These are phyloP conservation scores for Boletus coccyginus DNA, from an alignment of 768 basidiomycete genomes.

Conservation along the genomic window DNA sequence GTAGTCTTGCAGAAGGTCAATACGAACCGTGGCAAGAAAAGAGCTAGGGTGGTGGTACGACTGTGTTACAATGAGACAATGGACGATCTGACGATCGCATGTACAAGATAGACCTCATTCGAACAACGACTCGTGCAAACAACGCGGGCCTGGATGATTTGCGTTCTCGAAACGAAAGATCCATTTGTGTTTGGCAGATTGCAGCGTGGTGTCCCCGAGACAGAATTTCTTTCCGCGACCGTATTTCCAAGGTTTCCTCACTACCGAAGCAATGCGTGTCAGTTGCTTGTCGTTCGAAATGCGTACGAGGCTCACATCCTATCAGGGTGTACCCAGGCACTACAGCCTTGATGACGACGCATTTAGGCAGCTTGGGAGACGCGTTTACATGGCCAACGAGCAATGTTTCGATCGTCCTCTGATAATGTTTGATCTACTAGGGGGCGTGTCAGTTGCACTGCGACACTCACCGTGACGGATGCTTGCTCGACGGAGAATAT, in stretches of 20 bases:
- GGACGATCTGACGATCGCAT: slow-evolving; percentile 1
- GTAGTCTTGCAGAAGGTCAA: slow-evolving; percentile 50
- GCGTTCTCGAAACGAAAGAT: slow-evolving; percentile 19
- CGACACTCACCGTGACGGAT: slow-evolving; percentile 20
- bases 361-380: slow-evolving; percentile 11
- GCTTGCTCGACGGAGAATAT: slow-evolving; percentile 9
- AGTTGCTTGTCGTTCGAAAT: neutral
- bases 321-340: slow-evolving; percentile 17
- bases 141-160: neutral
- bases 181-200: slow-evolving; percentile 28
- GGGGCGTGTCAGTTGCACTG: neutral
- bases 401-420: slow-evolving; percentile 27
- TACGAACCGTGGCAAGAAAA: slow-evolving; percentile 72
- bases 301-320: slow-evolving; percentile 12
- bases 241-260: slow-evolving; percentile 27
- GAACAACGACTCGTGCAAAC: neutral
- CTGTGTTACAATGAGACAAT: neutral
- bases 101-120: neutral
- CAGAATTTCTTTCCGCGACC: slow-evolving; percentile 27
- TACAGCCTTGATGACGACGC: slow-evolving; percentile 11
- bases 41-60: slow-evolving; percentile 36
- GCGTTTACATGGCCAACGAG: slow-evolving; percentile 18
- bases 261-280: slow-evolving; percentile 13
- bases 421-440: neutral
- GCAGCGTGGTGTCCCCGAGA: slow-evolving; percentile 16